These are phyloP conservation scores for Pseudonectria foliicola DNA, from an alignment of 2,329 filamentous ascomycete genomes.

Conservation along the genomic window DNA sequence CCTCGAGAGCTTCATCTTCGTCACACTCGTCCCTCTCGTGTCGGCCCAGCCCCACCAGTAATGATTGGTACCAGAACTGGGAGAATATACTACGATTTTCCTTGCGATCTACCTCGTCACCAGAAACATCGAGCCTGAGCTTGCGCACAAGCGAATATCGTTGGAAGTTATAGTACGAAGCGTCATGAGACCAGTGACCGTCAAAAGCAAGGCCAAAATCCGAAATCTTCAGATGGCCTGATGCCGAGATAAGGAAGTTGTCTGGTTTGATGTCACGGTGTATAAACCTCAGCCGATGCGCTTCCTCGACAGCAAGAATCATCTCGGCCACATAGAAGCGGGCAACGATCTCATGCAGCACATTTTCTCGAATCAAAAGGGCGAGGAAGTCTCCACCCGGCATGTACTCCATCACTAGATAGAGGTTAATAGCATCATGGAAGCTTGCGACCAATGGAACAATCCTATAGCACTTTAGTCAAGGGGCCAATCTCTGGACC, in stretches of 20 bases:
- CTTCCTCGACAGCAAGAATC: conserved; percentile 90
- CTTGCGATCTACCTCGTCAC: conserved; percentile 63
- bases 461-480: conserved; percentile 45
- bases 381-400: conserved; percentile 91
- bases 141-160: conserved; percentile 72
- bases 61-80: conserved; percentile 25
- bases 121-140: conserved; percentile 64
- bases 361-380: conserved; percentile 75
- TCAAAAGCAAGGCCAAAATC: conserved; percentile 96
- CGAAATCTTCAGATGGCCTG: conserved; percentile 88
- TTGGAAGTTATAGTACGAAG: conserved; percentile 77
- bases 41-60: conserved; percentile 25
- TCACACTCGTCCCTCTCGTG: conserved; percentile 25
- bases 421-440: conserved; percentile 76
- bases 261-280: conserved; percentile 96
- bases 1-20: conserved; percentile 23
- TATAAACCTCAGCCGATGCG: conserved; percentile 81
- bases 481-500: not conserved
- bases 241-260: conserved; percentile 86
- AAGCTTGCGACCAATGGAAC: conserved; percentile 85
- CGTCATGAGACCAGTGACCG: conserved; percentile 89
- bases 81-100: conserved; percentile 36
- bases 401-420: conserved; percentile 98
- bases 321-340: conserved; percentile 92
- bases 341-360: conserved; percentile 69